Evolutionary conservation across 176 grass and related monocot genomes (phyloP), one percentile per base, ranked within the genome.

Genomic region (Bonia amplexicaulis): DNA sequence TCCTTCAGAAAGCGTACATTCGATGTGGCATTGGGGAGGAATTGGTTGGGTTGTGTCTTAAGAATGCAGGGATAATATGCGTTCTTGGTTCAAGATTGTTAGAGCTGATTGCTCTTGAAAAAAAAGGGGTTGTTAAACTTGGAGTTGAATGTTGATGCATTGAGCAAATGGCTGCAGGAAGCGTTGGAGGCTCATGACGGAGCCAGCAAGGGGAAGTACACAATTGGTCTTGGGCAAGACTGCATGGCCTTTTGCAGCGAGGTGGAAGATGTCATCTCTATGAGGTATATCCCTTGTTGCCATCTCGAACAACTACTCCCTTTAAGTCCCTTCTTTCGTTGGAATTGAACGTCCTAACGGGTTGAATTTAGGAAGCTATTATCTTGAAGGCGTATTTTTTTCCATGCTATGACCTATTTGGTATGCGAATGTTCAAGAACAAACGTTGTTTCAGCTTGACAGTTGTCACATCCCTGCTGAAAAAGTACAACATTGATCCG

Each of bases 171-270:
- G 46, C 59, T 86, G 81, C 87, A 99, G 96, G 93, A 99, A 88
- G 93, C 76, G 13, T 85, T 99, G 45, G 96, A 99, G 83, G 77
- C 70, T 76, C 92, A 94, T 88, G 96, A 96, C 69, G 91, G 93
- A 12, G 96, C 87, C 2, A 99, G 91, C 86, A 96, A 96, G 74
- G 96, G 96, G 17, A 99, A 99, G 76, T 99, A 99, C 46, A 99
- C 96, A 13, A 94, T 99, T 45, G 96, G 96, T 17, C 93, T 99
- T 22, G 96, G 93, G 35, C 96, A 99, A 85, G 96, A 99, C 58
- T 92, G 90, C 79, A 99, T 99, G 96, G 96, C 91, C 53, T 99
- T 96, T 23, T 96, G 93, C 81, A 92, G 90, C 53, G 91, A 99
- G 63, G 80, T 92, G 27, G 96, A 99, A 86, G 96, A 99, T 84